These are phyloP conservation scores for Cercophora newfieldiana DNA, from an alignment of 495 filamentous ascomycete genomes.

Conservation along the genomic window DNA sequence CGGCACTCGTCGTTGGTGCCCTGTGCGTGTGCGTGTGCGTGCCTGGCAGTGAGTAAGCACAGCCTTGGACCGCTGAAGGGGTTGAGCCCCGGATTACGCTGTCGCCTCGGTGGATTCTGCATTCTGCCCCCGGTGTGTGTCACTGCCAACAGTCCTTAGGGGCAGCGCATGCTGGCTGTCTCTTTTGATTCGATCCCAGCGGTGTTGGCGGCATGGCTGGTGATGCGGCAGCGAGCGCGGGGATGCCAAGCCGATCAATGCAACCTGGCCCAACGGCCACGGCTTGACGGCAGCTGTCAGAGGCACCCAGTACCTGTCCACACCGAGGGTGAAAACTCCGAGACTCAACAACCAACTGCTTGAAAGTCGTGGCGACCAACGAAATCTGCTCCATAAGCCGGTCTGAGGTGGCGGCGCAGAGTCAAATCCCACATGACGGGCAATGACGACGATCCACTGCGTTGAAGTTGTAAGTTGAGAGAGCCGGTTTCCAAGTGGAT, in stretches of 20 bases:
- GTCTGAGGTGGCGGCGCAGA: background rate
- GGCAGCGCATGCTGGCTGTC: background rate
- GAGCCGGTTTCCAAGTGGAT: background rate
- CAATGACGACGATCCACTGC: too few relatives aligned
- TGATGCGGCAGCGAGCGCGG: background rate
- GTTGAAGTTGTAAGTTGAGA: background rate
- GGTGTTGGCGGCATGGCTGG: background rate
- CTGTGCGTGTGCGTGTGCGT: too few relatives aligned
- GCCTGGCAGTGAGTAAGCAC: background rate
- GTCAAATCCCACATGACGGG: too few relatives aligned
- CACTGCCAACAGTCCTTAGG: background rate
- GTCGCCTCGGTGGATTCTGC: background rate
- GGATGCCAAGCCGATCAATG: slow-evolving; percentile 8
- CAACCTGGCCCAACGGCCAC: background rate
- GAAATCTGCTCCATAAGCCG: background rate
- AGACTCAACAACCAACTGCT: too few relatives aligned
- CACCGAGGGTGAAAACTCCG: background rate
- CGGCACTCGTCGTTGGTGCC: background rate
- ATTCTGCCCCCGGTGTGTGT: slow-evolving; percentile 10
- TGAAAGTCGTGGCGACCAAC: background rate
- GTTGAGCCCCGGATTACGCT: background rate
- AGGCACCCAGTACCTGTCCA: too few relatives aligned
- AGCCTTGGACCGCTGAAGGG: background rate
- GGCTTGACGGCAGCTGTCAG: background rate
- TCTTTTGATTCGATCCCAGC: background rate